Conservation (phyloP, 2,329 filamentous ascomycete species). For the Dothistroma pini region DNA sequence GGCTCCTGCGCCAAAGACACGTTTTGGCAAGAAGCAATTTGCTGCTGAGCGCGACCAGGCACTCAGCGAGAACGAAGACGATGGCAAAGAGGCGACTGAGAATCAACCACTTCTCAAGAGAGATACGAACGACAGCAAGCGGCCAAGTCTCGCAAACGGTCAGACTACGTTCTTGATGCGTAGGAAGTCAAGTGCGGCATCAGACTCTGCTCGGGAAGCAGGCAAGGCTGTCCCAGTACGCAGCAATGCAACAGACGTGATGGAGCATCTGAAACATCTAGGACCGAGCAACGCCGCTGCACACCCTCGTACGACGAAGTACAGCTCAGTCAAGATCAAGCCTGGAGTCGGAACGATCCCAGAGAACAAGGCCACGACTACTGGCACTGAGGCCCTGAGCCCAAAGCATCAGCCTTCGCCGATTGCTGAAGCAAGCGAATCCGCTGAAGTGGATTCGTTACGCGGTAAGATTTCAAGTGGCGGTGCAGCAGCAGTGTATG, state of each 20-base stretch:
- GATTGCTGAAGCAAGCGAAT: neutral
- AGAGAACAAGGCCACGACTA: slow-evolving; percentile 34
- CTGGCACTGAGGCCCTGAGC: slow-evolving; percentile 6
- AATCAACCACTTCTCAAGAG: slow-evolving; percentile 31
- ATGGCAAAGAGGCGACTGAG: slow-evolving; percentile 25
- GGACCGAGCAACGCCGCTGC: slow-evolving; percentile 62
- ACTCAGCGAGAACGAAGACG: slow-evolving; percentile 22
- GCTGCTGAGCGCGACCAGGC: slow-evolving; percentile 8
- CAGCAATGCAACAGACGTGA: slow-evolving; percentile 53
- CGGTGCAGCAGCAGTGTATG: slow-evolving; percentile 58
- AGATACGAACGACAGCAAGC: slow-evolving; percentile 24
- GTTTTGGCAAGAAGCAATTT: slow-evolving; percentile 27
- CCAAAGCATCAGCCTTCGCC: neutral
- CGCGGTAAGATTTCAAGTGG: slow-evolving; percentile 53
- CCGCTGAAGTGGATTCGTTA: slow-evolving; percentile 12
- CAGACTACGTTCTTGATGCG: slow-evolving; percentile 43
- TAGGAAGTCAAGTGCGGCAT: slow-evolving; percentile 44
- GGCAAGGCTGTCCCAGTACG: slow-evolving; percentile 41
- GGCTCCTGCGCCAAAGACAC: slow-evolving; percentile 73
- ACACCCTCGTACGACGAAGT: slow-evolving; percentile 58
- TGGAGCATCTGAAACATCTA: slow-evolving; percentile 59
- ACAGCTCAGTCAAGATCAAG: slow-evolving; percentile 63
- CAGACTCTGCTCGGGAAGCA: slow-evolving; percentile 28
- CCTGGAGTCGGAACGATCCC: slow-evolving; percentile 48
- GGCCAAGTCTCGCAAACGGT: slow-evolving; percentile 36